Base-by-base conservation (phyloP, 805 yeast species). In the Yamadazyma endophytica region DNA sequence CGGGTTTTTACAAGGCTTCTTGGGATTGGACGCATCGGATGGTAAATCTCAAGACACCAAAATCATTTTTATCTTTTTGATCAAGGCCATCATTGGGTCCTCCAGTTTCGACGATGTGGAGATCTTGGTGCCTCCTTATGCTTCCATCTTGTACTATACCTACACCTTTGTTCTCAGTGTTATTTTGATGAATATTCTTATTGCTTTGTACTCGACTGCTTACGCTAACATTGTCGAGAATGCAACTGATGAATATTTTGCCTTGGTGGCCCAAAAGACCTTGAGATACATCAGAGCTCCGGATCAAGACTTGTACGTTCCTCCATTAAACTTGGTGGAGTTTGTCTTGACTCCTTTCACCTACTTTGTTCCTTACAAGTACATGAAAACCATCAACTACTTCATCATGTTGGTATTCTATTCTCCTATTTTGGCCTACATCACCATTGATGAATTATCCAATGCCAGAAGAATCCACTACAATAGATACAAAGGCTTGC, bases 21-120 rank as follows among this genome's bases (percentile, higher is more conserved):
- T 87, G 20, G 96, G 95, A 9, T 64, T 87, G 33, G 96, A 87
- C 57, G 81, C 84, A 21, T 82, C 94, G 2, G 96, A 87, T 55
- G 95, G 96, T 42, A 76, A 73, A 40, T 65, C 82, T 36, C 92
- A 86, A 43, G 81, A 84, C 16, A 83, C 95, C 1, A 57, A 64
- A 13, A 64, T 75, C 20, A 78, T 85, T 30, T 55, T 85, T 26
- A 60, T 75, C 7, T 78, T 80, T 12, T 68, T 87, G 59, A 66
- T 82, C 24, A 75, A 80, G 37, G 82, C 92, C 0, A 75, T 88
- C 6, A 64, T 87, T 37, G 87, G 88, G 7, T 80, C 77, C 5
- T 82, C 92, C 2, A 78, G 79, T 35, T 84, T 85, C 48, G 73
- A 66, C 19, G 78, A 81, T 29, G 79, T 84, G 45, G 77, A 75